Base-by-base conservation (phyloP, 1,284 basidiomycete species). In the Tetrapyrgos nigripes region DNA sequence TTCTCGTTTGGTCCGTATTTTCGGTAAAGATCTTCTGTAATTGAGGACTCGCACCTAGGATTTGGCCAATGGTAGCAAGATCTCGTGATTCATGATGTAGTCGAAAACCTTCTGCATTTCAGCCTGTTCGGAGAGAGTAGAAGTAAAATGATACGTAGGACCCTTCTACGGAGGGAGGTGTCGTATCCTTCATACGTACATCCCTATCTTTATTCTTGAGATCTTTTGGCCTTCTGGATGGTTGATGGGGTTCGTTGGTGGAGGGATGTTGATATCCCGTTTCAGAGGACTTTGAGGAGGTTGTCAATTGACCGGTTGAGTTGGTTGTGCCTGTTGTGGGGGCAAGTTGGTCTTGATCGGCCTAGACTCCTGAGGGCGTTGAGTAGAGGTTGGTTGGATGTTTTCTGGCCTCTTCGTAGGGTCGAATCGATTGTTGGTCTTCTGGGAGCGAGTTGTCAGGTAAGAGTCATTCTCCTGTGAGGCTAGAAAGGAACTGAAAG, bases 171-270 rank as follows among this genome's bases (percentile, higher is more conserved):
- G 26, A 23, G 11, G 46, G 13, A 27, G 46, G 19, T 48, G 29
- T 61, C 27, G 48, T 57, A 14, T 59, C 57, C 40, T 37, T 27
- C 58, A 62, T 60, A 21, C n/a, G 31, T 1, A 58, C 45, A 35
- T 62, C 61, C 13, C 58, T 54, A 27, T 6, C 26, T 5, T 50
- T 60, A 54, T 4, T 1, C 6, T 28, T 2, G 59, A 63, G 1
- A 31, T 43, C 37, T 64, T 58, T 60, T 60, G 61, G 1, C 62
- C 59, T 0, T 64, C 60, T 1, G 6, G 28, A 1, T 48, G n/a
- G n/a, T 64, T 64, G 13, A 64, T 61, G 17, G 63, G 61, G 26
- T 64, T 50, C 1, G 50, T n/a, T 0, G 63, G 63, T 1, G 50
- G 37, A 13, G 53, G 59, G 29, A 60, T 47, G 21, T 50, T 43